phyloP scores from a whole-genome alignment of 2,329 filamentous ascomycete genomes.

The Bipolaris victoriae region DNA sequence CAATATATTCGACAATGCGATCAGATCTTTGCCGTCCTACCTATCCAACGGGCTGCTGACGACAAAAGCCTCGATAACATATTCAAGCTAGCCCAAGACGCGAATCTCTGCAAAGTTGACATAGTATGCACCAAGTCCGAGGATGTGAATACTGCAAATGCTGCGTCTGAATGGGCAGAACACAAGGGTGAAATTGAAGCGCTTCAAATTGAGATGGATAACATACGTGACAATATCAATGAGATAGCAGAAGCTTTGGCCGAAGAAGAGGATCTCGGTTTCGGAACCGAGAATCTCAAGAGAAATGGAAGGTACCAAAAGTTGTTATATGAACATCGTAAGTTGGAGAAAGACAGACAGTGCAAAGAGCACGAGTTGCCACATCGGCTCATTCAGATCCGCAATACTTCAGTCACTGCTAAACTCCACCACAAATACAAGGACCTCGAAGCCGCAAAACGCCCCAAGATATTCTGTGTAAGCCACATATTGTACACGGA shows the following conservation, averaged over 20 bases:
- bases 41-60: slow-evolving; percentile 52
- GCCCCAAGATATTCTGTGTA: background rate
- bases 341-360: background rate
- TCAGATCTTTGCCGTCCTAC: slow-evolving; percentile 56
- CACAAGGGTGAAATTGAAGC: background rate
- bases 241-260: background rate
- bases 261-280: too few species aligned
- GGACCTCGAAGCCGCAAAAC: background rate
- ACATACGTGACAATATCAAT: too few species aligned
- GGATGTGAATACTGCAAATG: slow-evolving; percentile 20
- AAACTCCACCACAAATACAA: background rate
- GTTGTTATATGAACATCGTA: too few species aligned
- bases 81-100: slow-evolving; percentile 51
- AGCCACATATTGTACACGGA: background rate
- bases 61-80: slow-evolving; percentile 52
- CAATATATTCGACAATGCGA: slow-evolving; percentile 55
- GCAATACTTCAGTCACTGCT: background rate
- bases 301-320: background rate
- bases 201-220: background rate
- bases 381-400: background rate
- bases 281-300: background rate
- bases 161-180: background rate
- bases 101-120: slow-evolving; percentile 43
- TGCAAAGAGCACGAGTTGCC: background rate
- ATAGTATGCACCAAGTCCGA: slow-evolving; percentile 34